These are phyloP conservation scores for Acidomyces sp. DNA, from an alignment of 495 filamentous ascomycete genomes.

Conservation along the genomic window DNA sequence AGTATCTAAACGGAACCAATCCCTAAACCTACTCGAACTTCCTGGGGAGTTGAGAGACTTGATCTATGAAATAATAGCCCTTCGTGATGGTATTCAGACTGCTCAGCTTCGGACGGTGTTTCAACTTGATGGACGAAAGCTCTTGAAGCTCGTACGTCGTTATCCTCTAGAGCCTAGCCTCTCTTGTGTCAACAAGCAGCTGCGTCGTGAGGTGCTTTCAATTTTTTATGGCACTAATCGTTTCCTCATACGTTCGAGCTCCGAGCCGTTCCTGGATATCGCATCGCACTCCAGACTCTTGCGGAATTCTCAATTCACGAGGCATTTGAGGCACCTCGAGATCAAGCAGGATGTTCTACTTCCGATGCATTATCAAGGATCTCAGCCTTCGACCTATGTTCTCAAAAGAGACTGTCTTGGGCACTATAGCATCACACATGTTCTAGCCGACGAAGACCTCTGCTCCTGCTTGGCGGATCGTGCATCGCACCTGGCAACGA, in stretches of 20 bases:
- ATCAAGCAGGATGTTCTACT: too few species aligned
- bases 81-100: neutral
- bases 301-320: too few species aligned
- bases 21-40: neutral
- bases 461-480: too few species aligned
- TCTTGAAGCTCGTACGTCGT: neutral
- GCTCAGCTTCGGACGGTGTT: neutral
- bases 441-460: too few species aligned
- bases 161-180: conserved; percentile 5
- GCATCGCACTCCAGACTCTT: too few species aligned
- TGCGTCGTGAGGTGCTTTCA: conserved; percentile 11
- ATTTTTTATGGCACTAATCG: conserved; percentile 13
- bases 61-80: conserved; percentile 4
- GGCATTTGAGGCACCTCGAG: too few species aligned
- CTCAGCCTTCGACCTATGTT: too few species aligned
- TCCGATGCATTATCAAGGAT: too few species aligned
- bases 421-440: too few species aligned
- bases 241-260: conserved; percentile 2
- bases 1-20: conserved; percentile 2
- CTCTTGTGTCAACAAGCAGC: conserved; percentile 3
- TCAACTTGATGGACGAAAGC: neutral
- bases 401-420: too few species aligned
- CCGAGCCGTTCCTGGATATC: too few species aligned
- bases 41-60: conserved; percentile 3
- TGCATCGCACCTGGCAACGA: too few species aligned